A percentile compares a stretch with the other conserved stretches of the same genome.
These are phyloP conservation scores for Parietichytrium sp. DNA, from an alignment of 108 stramenopile genomes.

Conservation along the genomic window DNA sequence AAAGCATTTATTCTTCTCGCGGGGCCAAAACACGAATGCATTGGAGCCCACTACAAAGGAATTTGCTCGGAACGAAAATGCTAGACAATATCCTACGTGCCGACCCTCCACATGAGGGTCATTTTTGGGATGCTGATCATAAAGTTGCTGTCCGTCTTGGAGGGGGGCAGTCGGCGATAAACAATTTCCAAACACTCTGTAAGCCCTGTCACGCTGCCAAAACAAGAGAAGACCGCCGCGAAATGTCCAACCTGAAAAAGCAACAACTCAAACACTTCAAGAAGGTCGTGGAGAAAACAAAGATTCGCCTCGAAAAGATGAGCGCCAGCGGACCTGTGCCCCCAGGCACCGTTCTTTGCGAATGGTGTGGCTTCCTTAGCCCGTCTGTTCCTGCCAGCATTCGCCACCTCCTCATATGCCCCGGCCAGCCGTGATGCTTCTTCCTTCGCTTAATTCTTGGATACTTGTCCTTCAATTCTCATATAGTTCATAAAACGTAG, in stretches of 20 bases:
- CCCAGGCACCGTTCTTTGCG: neutral
- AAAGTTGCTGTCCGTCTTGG: slow-evolving; percentile 11
- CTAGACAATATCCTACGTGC: neutral
- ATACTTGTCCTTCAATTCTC: too few species aligned
- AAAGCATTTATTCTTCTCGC: neutral
- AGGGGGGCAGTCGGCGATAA: neutral
- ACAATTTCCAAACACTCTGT: slow-evolving; percentile 4
- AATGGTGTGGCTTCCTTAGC: slow-evolving; percentile 40
- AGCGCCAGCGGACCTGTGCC: neutral
- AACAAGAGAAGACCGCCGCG: neutral
- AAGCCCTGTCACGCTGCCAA: slow-evolving; percentile 31
- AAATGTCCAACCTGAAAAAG: neutral
- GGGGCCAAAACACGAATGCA: neutral
- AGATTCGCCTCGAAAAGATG: neutral
- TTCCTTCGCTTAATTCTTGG: too few species aligned
- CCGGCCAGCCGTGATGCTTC: too few species aligned
- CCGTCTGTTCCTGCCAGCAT: too few species aligned
- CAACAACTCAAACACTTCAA: slow-evolving; percentile 2
- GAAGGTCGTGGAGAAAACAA: neutral
- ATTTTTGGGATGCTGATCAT: slow-evolving; percentile 22
- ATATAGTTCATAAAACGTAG: too few species aligned
- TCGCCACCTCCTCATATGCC: too few species aligned
- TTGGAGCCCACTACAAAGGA: neutral
- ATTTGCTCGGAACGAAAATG: slow-evolving; percentile 7
- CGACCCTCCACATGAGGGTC: neutral